Conservation (phyloP, 106 monocot species). For the Dioscorea zingiberensis region DNA sequence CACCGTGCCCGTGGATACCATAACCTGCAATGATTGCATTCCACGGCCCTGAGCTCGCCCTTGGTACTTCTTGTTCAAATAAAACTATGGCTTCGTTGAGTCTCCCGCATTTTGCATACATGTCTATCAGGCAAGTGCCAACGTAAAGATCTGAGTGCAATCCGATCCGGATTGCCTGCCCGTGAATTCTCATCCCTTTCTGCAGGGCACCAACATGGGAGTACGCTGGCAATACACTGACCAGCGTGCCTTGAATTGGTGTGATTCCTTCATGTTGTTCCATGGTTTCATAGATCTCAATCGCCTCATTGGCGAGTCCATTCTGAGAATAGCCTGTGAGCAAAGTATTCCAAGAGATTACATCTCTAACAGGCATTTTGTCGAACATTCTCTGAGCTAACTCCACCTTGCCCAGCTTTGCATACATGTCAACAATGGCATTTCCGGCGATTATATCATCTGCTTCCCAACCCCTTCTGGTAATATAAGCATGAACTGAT, state of each 20-base stretch:
- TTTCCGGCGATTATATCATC: conserved; percentile 30
- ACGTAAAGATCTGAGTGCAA: conserved; percentile 52
- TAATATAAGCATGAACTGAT: conserved; percentile 32
- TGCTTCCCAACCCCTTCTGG: conserved; percentile 37
- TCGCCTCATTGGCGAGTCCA: conserved; percentile 49
- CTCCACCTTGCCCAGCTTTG: conserved; percentile 27
- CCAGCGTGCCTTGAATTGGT: conserved; percentile 44
- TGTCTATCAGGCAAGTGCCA: conserved; percentile 71
- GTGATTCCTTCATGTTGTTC: conserved; percentile 18
- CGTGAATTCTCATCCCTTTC: conserved; percentile 67
- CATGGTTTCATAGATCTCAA: conserved; percentile 27
- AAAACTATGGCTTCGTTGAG: conserved; percentile 43
- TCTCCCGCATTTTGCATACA: conserved; percentile 82
- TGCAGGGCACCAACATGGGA: conserved; percentile 54
- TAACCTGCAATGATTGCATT: conserved; percentile 57
- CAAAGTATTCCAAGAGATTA: conserved; percentile 58
- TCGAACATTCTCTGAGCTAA: conserved; percentile 23
- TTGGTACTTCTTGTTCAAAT: conserved; percentile 32
- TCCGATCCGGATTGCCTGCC: conserved; percentile 30
- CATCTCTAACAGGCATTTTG: conserved; percentile 27
- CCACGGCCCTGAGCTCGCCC: conserved; percentile 47
- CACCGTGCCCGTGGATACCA: conserved; percentile 51
- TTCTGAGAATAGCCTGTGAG: conserved; percentile 51
- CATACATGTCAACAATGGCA: conserved; percentile 52
- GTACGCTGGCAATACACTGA: conserved; percentile 49